These are phyloP conservation scores for Boletales sp. DNA, from an alignment of 768 basidiomycete species.

Conservation along the genomic window DNA sequence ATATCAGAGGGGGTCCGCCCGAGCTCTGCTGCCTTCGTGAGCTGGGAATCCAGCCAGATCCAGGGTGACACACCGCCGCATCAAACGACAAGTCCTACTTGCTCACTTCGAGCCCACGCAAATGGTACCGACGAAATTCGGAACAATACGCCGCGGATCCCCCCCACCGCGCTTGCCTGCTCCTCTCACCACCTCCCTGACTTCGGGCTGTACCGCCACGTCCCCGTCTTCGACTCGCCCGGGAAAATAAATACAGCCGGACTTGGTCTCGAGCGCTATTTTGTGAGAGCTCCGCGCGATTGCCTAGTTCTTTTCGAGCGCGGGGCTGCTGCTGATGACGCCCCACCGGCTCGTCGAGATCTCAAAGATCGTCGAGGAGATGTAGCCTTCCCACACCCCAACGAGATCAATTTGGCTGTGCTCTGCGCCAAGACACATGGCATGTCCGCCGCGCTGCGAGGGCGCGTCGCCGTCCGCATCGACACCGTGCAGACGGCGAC, in stretches of 20 bases:
- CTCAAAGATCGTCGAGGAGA: slow-evolving; percentile 80
- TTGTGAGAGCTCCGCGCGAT: slow-evolving; percentile 74
- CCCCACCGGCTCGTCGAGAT: slow-evolving; percentile 60
- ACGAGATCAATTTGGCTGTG: slow-evolving; percentile 67
- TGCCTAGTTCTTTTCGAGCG: slow-evolving; percentile 60
- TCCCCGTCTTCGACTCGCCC: slow-evolving; percentile 64
- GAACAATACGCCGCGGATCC: slow-evolving; percentile 42
- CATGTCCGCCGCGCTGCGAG: slow-evolving; percentile 69
- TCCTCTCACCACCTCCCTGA: slow-evolving; percentile 17
- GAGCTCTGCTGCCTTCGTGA: slow-evolving; percentile 37
- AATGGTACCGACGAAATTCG: slow-evolving; percentile 71
- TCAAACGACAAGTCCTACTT: slow-evolving; percentile 73
- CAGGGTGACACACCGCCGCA: slow-evolving; percentile 48
- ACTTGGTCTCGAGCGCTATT: slow-evolving; percentile 74
- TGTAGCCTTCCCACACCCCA: slow-evolving; percentile 75
- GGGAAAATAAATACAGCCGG: slow-evolving; percentile 68
- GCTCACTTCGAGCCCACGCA: slow-evolving; percentile 41
- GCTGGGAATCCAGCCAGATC: background rate
- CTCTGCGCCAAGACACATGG: slow-evolving; percentile 72
- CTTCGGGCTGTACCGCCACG: slow-evolving; percentile 25
- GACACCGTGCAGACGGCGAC: slow-evolving; percentile 58
- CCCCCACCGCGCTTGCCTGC: slow-evolving; percentile 19
- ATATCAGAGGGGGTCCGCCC: slow-evolving; percentile 69
- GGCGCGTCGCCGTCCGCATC: slow-evolving; percentile 64
- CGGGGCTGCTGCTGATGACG: slow-evolving; percentile 52